A percentile compares a stretch with the other conserved stretches of the same genome.
These are phyloP conservation scores for Caryopteris hybrid DNA, from an alignment of 305 asterid genomes.

Conservation along the genomic window DNA sequence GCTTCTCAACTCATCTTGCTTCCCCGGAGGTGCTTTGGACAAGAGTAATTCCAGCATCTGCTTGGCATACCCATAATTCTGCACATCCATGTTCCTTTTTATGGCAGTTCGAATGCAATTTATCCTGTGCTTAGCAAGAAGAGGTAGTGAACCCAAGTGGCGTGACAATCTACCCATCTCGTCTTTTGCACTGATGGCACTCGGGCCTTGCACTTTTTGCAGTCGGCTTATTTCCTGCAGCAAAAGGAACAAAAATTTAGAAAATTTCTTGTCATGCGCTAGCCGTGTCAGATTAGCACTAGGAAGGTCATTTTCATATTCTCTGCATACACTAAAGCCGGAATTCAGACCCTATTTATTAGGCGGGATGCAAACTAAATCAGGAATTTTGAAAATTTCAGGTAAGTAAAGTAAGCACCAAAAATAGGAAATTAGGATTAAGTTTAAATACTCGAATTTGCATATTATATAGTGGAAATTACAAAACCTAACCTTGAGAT, in stretches of 20 bases:
- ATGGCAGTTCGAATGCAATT: constrained; percentile 95
- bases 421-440: no score
- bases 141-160: constrained; percentile 95
- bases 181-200: constrained; percentile 96
- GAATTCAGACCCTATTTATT: no score
- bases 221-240: constrained; percentile 85
- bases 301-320: background rate
- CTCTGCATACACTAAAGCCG: no score
- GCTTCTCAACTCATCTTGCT: constrained; percentile 97
- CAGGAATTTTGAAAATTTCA: no score
- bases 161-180: constrained; percentile 97
- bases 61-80: constrained; percentile 82
- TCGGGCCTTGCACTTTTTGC: constrained; percentile 95
- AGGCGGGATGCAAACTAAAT: no score
- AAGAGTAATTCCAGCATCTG: constrained; percentile 95
- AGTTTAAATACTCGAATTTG: no score
- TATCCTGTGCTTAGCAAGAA: constrained; percentile 94
- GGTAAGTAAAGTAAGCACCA: no score
- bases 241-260: background rate
- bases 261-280: background rate
- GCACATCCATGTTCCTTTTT: constrained; percentile 97
- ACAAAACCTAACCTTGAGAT: no score
- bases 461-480: no score
- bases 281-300: background rate
- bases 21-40: constrained; percentile 92